Base-by-base conservation (phyloP, 2,329 filamentous ascomycete species). In the Alternaria viburni region DNA sequence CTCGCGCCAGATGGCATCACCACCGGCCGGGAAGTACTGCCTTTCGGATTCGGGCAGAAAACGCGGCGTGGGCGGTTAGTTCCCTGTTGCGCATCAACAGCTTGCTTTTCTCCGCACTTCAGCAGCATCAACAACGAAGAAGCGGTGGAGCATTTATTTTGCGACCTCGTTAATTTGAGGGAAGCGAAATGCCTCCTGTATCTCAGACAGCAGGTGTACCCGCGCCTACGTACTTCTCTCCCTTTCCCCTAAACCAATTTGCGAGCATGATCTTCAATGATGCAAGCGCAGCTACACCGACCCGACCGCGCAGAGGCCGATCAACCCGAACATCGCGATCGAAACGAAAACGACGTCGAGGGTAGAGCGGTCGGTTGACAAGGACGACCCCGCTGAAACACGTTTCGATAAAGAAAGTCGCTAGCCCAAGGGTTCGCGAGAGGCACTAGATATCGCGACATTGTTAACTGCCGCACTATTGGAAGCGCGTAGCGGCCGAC, bases 321-420 rank as follows among this genome's bases (percentile, higher is more conserved):
- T 59, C 36, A 54, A 21, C 36, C 57, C 47, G 43, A 19, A 11
- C 57, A 54, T 54, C 57, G 25, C 47, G 13, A 50, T 41, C 45
- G 55, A 21, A 30, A 50, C 23, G 17, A 57, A 12, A 11, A 25
- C 28, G 19, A 36, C 49, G 15, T 41, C 49, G 49, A 9, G 10
- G 19, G 30, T n/a, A 41, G 13, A 52, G 49, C 30, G 36, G 28
- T 52, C 36, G 19, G 49, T 32, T 52, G 30, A 23, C 49, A 52
- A 52, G 49, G 28, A 36, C 54, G 25, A 32, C 54, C 45, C 30
- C 52, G 28, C 45, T 41, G 23, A 61, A 61, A 61, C 58, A 45
- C 54, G 58, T 61, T 61, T 61, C 58, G 58, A 57, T 57, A 50
- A 50, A 57, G n/a, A 61, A n/a, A 45, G 45, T 28, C 30, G 15